phyloP scores from a whole-genome alignment of 176 grass and related monocot species.

The Paspalum vaginatum region DNA sequence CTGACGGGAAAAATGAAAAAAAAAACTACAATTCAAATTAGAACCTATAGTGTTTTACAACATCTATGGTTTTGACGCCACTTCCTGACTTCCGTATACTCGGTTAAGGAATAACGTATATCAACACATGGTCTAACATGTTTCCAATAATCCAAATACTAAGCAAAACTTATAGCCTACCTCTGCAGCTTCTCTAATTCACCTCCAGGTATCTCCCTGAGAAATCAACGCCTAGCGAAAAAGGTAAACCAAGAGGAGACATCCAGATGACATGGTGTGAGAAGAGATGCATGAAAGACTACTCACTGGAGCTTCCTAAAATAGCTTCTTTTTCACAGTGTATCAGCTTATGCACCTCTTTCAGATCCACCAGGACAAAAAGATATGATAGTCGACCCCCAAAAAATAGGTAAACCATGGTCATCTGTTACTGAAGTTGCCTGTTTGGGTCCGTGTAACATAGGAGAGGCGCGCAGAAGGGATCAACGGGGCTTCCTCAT shows the following conservation, averaged over 20 bases:
- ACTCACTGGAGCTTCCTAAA: conserved; percentile 14
- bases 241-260: not conserved
- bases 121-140: conserved; percentile 22
- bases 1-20: not conserved
- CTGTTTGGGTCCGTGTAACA: conserved; percentile 74
- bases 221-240: not conserved
- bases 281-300: conserved; percentile 4
- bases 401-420: conserved; percentile 41
- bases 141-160: conserved; percentile 23
- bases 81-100: conserved; percentile 30
- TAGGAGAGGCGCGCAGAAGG: conserved; percentile 68
- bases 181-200: conserved; percentile 23
- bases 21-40: conserved; percentile 28
- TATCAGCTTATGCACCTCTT: conserved; percentile 31
- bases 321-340: conserved; percentile 10
- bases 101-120: conserved; percentile 23
- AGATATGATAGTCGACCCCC: conserved; percentile 12
- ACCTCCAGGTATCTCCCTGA: conserved; percentile 13
- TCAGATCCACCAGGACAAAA: conserved; percentile 17
- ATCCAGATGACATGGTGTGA: not conserved
- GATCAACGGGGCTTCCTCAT: conserved; percentile 85
- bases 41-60: conserved; percentile 45
- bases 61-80: conserved; percentile 18
- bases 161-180: conserved; percentile 37
- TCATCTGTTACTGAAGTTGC: conserved; percentile 64